phyloP scores from a whole-genome alignment of 345 rosid species.

The Aegle marmelos region DNA sequence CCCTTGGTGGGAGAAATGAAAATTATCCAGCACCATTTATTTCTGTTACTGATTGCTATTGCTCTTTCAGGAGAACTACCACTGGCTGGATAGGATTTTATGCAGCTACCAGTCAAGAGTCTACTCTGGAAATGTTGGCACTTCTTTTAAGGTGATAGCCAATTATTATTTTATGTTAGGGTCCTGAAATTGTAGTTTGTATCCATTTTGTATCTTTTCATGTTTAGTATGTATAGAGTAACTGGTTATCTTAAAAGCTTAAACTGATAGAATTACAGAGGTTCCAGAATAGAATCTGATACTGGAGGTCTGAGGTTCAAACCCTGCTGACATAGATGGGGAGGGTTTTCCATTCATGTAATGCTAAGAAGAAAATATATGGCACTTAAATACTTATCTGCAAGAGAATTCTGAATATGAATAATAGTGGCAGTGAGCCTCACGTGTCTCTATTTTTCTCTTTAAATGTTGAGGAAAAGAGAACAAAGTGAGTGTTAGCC shows the following conservation, averaged over 20 bases:
- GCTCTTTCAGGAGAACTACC: conserved; percentile 49
- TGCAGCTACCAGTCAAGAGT: conserved; percentile 14
- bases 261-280: too few species aligned
- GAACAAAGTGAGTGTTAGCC: background rate
- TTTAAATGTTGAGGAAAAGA: background rate
- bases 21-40: background rate
- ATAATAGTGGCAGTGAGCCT: background rate
- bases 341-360: background rate
- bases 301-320: background rate
- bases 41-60: conserved; percentile 1
- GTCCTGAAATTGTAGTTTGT: background rate
- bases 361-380: background rate
- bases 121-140: conserved; percentile 26
- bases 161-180: conserved; percentile 5
- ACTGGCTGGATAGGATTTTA: conserved; percentile 37
- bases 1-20: background rate
- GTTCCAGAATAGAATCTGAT: background rate
- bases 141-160: conserved; percentile 56
- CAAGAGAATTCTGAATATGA: background rate
- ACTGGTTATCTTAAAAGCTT: background rate
- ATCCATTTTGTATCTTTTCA: background rate
- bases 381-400: background rate
- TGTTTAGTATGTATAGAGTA: background rate
- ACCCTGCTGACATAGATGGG: background rate
- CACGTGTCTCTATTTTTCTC: background rate